Evolutionary conservation across 2,329 filamentous ascomycete genomes (phyloP), one percentile per base, ranked within the genome.

Genomic region (Ophiostoma sp.): DNA sequence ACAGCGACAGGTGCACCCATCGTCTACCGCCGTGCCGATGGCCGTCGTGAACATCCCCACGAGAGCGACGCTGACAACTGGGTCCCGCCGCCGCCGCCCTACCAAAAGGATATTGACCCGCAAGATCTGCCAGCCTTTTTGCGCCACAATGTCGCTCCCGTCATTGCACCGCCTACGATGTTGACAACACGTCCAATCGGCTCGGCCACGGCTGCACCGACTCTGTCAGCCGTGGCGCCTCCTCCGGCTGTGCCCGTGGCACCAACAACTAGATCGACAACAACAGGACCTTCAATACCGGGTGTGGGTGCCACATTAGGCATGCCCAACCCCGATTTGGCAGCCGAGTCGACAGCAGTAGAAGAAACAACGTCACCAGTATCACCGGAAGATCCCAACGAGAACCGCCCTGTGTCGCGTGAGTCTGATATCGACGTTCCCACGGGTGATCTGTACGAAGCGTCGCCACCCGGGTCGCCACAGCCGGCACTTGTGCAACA

Each of bases 51-150:
- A 78, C 87, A 94, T 77, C 93, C 93, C 3, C 93, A 96, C 80
- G 93, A 96, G 81, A 95, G 93, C 76, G 93, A 96, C 79, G 93
- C 93, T 3, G 93, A 96, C 78, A 93, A 95, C 77, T 97, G 93
- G 93, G 92, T 94, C 4, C 92, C 93, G 5, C 93, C 93, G 5
- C 93, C 93, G 9, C 93, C 93, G 2, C 93, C 93, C 0, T 97
- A 97, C 78, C 89, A 90, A 55, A 88, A 89, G 72, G 90, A 92
- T 6, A 69, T 72, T 0, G 87, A 89, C 66, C 87, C 88, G 0
- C 85, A 84, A 11, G 87, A 89, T 76, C 75, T 88, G 72, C 88
- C 88, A 1, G 85, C 83, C 2, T 90, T 90, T 75, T 76, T 90
- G 75, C 86, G 88, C 39, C 85, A 87, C 70, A 76, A 78, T 68